Evolutionary conservation across 1,284 basidiomycete species (phyloP).

Genomic region (Leccinum pachyderme): DNA sequence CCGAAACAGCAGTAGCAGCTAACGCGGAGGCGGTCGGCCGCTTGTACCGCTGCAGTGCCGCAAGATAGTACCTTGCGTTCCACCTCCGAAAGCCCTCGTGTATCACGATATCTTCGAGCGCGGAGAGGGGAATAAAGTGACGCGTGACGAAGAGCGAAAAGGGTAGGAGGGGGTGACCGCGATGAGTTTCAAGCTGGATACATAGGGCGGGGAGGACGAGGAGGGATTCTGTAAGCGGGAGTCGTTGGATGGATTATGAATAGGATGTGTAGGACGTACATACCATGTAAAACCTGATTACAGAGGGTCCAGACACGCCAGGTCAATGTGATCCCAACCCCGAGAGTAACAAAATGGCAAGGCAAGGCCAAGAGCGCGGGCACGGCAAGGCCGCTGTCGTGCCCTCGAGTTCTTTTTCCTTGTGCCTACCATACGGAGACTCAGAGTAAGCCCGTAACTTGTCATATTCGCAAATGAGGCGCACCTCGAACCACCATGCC

Average conservation of each 20-base stretch:
- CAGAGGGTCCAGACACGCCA: slow-evolving; percentile 38
- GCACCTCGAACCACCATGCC: not conserved
- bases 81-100: not conserved
- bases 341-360: not conserved
- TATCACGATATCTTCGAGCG: not conserved
- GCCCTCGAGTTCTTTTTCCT: not conserved
- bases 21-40: not conserved
- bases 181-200: not conserved
- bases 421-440: not conserved
- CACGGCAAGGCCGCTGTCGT: not conserved
- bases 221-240: slow-evolving; percentile 56
- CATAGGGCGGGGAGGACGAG: slow-evolving; percentile 55
- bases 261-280: slow-evolving; percentile 26
- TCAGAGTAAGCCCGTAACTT: not conserved
- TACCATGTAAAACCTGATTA: slow-evolving; percentile 55
- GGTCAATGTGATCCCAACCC: slow-evolving; percentile 11
- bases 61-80: not conserved
- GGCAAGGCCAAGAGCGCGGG: not conserved
- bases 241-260: not conserved
- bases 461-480: not conserved
- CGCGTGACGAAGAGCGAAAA: not conserved
- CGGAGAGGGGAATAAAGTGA: not conserved
- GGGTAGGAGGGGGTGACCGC: not conserved
- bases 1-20: not conserved
- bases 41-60: not conserved